phyloP scores from a whole-genome alignment of 768 basidiomycete species.

The Serendipita sp. region DNA sequence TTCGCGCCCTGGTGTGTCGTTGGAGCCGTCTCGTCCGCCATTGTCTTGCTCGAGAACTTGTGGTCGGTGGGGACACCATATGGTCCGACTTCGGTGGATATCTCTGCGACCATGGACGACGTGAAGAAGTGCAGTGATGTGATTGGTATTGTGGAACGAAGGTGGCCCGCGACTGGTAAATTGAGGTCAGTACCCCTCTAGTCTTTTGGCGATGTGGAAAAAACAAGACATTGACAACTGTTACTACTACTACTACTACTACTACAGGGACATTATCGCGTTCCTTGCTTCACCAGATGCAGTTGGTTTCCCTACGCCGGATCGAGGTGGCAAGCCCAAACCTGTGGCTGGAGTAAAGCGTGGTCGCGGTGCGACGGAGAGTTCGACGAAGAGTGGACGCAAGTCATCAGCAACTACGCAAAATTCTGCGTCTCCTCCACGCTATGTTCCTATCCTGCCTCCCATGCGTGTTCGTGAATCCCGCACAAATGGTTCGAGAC shows the following conservation, averaged over 20 bases:
- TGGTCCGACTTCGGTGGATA: conserved; percentile 27
- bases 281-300: background rate
- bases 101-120: conserved; percentile 38
- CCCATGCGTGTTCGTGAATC: background rate
- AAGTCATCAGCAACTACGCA: background rate
- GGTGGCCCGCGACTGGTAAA: conserved; percentile 10
- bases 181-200: background rate
- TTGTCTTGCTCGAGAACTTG: conserved; percentile 49
- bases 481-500: background rate
- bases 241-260: background rate
- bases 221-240: too few relatives aligned
- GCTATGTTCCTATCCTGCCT: background rate
- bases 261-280: background rate
- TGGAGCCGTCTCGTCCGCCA: conserved; percentile 30
- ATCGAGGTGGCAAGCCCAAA: background rate
- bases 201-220: too few relatives aligned
- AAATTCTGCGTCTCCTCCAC: background rate
- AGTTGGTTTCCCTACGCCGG: background rate
- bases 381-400: background rate
- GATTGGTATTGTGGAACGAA: conserved; percentile 26
- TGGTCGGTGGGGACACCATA: conserved; percentile 39
- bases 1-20: conserved; percentile 23
- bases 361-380: background rate
- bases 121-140: conserved; percentile 43
- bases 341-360: background rate